Percentiles rank a stretch among this genome's conserved stretches.
These are phyloP conservation scores for Kwoniella heveanensis DNA, from an alignment of 768 basidiomycete genomes.

Conservation along the genomic window DNA sequence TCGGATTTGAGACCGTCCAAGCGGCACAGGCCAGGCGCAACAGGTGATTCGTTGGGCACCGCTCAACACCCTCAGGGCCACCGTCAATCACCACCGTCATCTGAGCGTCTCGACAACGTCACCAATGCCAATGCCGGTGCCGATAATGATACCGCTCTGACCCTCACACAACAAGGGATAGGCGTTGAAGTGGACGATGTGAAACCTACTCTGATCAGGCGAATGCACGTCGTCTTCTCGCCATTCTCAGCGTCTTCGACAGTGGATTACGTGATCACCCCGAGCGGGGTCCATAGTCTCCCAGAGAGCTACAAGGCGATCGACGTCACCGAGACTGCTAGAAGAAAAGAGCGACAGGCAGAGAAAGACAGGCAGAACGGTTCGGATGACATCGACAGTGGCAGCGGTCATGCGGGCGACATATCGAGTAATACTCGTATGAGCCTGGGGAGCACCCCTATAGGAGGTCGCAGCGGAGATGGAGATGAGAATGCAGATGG, in stretches of 20 bases:
- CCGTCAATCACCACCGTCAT: too few species aligned
- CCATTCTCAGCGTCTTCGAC: conserved; percentile 64
- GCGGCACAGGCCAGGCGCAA: background rate
- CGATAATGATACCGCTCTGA: background rate
- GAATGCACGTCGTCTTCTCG: conserved; percentile 77
- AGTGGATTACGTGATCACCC: conserved; percentile 74
- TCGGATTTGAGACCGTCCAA: conserved; percentile 35
- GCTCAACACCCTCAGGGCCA: too few species aligned
- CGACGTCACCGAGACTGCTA: conserved; percentile 15
- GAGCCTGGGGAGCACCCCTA: too few species aligned
- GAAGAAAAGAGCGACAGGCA: conserved; percentile 12
- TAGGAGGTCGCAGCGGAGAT: background rate
- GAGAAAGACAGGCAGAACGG: background rate
- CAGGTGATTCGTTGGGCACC: background rate
- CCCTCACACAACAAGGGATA: background rate
- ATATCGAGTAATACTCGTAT: too few species aligned
- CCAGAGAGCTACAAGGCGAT: conserved; percentile 24
- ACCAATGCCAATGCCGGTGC: background rate
- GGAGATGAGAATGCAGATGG: conserved; percentile 4
- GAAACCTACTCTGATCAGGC: conserved; percentile 64
- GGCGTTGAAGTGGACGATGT: conserved; percentile 19
- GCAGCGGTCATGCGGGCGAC: background rate
- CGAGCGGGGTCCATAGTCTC: conserved; percentile 61
- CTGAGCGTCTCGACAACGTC: conserved; percentile 18
- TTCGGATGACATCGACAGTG: background rate